phyloP scores from a whole-genome alignment of 2,329 filamentous ascomycete genomes.

The Magnaporthiopsis incrustans region DNA sequence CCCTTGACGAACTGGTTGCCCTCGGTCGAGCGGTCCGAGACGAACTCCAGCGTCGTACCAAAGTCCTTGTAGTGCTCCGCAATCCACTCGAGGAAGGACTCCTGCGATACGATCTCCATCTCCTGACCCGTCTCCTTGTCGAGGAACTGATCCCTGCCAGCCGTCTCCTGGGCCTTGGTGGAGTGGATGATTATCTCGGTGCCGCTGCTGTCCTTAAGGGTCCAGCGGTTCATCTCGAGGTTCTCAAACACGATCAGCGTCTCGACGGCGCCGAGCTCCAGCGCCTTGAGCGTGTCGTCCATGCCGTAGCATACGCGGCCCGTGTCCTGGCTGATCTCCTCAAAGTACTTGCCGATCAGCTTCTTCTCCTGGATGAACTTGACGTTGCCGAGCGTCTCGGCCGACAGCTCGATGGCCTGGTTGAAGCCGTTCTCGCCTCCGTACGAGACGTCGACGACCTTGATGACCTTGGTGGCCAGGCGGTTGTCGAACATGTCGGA shows the following conservation, averaged over 20 bases:
- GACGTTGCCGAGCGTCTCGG: slow-evolving; percentile 95
- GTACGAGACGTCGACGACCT: slow-evolving; percentile 97
- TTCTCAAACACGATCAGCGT: slow-evolving; percentile 96
- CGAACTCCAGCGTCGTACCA: slow-evolving; percentile 90
- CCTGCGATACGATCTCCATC: slow-evolving; percentile 86
- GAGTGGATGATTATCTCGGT: slow-evolving; percentile 72
- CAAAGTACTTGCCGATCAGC: slow-evolving; percentile 97
- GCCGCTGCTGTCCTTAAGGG: slow-evolving; percentile 71
- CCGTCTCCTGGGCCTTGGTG: slow-evolving; percentile 72
- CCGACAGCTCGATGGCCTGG: slow-evolving; percentile 91
- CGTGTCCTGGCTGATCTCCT: slow-evolving; percentile 96
- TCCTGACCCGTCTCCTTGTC: slow-evolving; percentile 94
- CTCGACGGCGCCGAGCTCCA: slow-evolving; percentile 93
- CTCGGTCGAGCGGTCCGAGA: slow-evolving; percentile 94
- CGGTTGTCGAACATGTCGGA: slow-evolving; percentile 96
- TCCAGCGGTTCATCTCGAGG: slow-evolving; percentile 87
- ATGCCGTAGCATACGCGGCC: slow-evolving; percentile 97
- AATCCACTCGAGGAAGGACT: slow-evolving; percentile 98
- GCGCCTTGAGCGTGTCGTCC: slow-evolving; percentile 92
- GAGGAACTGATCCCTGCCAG: slow-evolving; percentile 75
- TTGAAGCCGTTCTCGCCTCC: slow-evolving; percentile 99
- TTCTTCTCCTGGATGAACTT: slow-evolving; percentile 99
- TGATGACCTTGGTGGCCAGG: slow-evolving; percentile 92
- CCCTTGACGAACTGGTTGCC: slow-evolving; percentile 99
- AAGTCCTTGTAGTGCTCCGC: slow-evolving; percentile 98